These are phyloP conservation scores for Annulohypoxylon bovei DNA, from an alignment of 495 filamentous ascomycete genomes.

Conservation along the genomic window DNA sequence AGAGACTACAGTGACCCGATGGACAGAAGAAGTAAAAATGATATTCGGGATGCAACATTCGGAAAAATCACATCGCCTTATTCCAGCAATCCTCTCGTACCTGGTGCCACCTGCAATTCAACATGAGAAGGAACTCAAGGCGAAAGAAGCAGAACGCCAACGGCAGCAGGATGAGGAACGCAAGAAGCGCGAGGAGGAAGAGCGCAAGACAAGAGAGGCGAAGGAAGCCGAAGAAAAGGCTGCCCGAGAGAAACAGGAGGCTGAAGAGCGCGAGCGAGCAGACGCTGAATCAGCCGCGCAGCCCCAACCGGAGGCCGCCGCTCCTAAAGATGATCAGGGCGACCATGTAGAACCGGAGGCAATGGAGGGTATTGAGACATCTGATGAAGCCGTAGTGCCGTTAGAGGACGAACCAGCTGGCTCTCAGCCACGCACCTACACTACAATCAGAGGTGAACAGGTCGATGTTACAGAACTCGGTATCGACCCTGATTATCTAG, in stretches of 20 bases:
- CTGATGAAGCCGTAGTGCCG: slow-evolving; percentile 52
- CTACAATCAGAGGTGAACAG: slow-evolving; percentile 82
- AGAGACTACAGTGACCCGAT: slow-evolving; percentile 74
- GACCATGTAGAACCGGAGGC: slow-evolving; percentile 59
- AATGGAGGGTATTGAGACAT: slow-evolving; percentile 88
- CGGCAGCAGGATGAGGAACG: slow-evolving; percentile 76
- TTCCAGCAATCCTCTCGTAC: slow-evolving; percentile 72
- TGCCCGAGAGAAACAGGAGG: slow-evolving; percentile 63
- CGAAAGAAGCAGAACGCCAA: slow-evolving; percentile 65
- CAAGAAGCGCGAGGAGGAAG: slow-evolving; percentile 64
- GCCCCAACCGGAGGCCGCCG: slow-evolving; percentile 42
- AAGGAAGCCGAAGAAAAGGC: slow-evolving; percentile 70
- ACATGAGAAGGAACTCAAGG: slow-evolving; percentile 72
- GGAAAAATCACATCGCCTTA: slow-evolving; percentile 77
- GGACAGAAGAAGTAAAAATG: slow-evolving; percentile 91
- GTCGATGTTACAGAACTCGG: slow-evolving; percentile 93
- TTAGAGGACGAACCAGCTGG: slow-evolving; percentile 43
- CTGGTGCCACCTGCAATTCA: slow-evolving; percentile 88
- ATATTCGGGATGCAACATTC: slow-evolving; percentile 74
- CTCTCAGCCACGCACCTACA: slow-evolving; percentile 68
- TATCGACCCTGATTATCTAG: slow-evolving; percentile 93
- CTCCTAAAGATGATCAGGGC: slow-evolving; percentile 33
- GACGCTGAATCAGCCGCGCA: slow-evolving; percentile 57
- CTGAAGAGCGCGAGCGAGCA: slow-evolving; percentile 62
- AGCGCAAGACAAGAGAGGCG: slow-evolving; percentile 63